Conservation (phyloP, 2,329 filamentous ascomycete species). For the Pseudocercospora pini-densiflorae region DNA sequence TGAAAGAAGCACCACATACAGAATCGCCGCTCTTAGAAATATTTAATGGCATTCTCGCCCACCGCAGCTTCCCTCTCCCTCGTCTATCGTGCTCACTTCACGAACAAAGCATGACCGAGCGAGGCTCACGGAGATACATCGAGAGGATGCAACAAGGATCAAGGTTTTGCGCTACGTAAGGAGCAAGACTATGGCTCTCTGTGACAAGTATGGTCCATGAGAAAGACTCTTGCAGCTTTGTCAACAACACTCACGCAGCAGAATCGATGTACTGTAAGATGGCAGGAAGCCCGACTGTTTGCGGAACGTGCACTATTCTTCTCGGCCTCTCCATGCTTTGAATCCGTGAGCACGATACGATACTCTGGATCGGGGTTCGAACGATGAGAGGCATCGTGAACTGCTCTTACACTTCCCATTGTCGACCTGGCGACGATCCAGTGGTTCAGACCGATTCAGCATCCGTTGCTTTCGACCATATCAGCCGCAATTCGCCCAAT, state of each 20-base stretch:
- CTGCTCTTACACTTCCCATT: not conserved
- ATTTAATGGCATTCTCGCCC: not conserved
- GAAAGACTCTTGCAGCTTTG: too few relatives aligned
- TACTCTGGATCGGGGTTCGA: not conserved
- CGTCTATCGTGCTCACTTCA: not conserved
- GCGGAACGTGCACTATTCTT: not conserved
- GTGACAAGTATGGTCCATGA: too few relatives aligned
- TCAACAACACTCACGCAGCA: too few relatives aligned
- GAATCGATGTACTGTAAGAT: not conserved
- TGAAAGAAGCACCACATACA: not conserved
- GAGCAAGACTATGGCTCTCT: not conserved
- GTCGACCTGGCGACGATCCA: not conserved
- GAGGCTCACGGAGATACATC: not conserved
- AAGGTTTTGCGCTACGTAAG: too few relatives aligned
- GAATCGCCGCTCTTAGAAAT: not conserved
- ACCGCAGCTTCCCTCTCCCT: not conserved
- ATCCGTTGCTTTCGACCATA: not conserved
- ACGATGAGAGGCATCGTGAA: not conserved
- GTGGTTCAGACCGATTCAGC: not conserved
- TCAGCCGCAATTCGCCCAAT: not conserved
- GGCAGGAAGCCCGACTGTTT: not conserved
- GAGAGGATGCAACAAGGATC: not conserved
- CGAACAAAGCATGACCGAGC: not conserved
- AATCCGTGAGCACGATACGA: not conserved
- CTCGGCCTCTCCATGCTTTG: not conserved